Evolutionary conservation across 805 yeast genomes (phyloP).

Genomic region (Kodamaea kakaduensis): DNA sequence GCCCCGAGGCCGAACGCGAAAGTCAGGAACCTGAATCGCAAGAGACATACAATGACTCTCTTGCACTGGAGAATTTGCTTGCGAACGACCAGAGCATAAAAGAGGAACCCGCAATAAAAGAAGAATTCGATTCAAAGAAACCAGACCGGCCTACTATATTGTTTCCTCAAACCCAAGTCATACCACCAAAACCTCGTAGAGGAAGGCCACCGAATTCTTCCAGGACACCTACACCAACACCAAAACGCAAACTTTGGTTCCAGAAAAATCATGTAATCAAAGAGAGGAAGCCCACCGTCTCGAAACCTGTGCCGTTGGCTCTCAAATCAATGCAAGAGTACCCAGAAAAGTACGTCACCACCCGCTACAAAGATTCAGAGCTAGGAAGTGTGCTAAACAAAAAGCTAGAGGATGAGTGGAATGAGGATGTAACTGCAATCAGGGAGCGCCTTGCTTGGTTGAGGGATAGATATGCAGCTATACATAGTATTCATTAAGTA

Average conservation of each 20-base stretch:
- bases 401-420: constrained; percentile 22
- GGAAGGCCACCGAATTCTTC: constrained; percentile 2
- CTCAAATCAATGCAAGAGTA: constrained; percentile 10
- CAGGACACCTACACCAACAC: not conserved
- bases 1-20: too few species aligned
- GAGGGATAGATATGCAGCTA: constrained; percentile 22
- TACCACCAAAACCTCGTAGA: not conserved
- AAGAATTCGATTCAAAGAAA: too few species aligned
- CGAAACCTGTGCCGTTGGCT: constrained; percentile 10
- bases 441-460: constrained; percentile 26
- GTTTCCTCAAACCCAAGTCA: too few species aligned
- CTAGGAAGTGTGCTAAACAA: constrained; percentile 4
- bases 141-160: too few species aligned
- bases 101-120: too few species aligned
- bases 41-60: too few species aligned
- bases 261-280: not conserved
- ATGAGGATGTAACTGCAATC: constrained; percentile 19
- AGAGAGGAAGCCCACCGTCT: not conserved
- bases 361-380: not conserved
- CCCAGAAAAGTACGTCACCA: constrained; percentile 4
- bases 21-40: too few species aligned
- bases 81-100: too few species aligned
- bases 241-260: not conserved
- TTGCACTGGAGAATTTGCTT: too few species aligned
- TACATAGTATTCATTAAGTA: constrained; percentile 1